Evolutionary conservation across 2,329 filamentous ascomycete genomes (phyloP).

Genomic region (Cladosporium colombiae): DNA sequence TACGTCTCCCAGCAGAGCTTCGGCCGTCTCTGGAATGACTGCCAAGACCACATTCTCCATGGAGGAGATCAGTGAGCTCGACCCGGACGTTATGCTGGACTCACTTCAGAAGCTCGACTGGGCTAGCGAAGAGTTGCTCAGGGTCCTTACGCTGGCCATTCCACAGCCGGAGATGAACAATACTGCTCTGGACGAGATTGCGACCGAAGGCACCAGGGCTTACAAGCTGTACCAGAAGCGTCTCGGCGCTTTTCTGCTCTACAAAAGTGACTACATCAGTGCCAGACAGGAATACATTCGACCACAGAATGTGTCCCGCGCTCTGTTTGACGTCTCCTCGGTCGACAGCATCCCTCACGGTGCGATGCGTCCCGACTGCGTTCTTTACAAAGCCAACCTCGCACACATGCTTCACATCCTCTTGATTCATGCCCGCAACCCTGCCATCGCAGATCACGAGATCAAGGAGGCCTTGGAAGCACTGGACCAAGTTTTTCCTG

Average conservation of each 20-base stretch:
- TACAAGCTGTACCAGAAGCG: slow-evolving; percentile 41
- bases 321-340: slow-evolving; percentile 39
- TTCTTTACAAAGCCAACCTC: slow-evolving; percentile 50
- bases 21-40: slow-evolving; percentile 50
- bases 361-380: slow-evolving; percentile 41
- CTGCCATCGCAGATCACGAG: slow-evolving; percentile 31
- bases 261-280: slow-evolving; percentile 41
- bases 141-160: slow-evolving; percentile 33
- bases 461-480: slow-evolving; percentile 31
- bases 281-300: slow-evolving; percentile 43
- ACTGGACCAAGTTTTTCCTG: slow-evolving; percentile 29
- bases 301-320: slow-evolving; percentile 41
- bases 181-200: slow-evolving; percentile 23
- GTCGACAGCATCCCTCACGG: slow-evolving; percentile 31
- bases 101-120: slow-evolving; percentile 41
- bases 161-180: slow-evolving; percentile 30
- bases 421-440: slow-evolving; percentile 33
- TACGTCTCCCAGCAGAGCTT: slow-evolving; percentile 28
- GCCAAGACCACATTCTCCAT: slow-evolving; percentile 49
- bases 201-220: slow-evolving; percentile 40
- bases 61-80: slow-evolving; percentile 45
- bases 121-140: slow-evolving; percentile 32
- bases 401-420: slow-evolving; percentile 44
- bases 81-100: slow-evolving; percentile 45
- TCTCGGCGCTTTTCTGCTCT: slow-evolving; percentile 37